Base-by-base conservation (phyloP, 805 yeast genomes). In the Yarrowia bubula region DNA sequence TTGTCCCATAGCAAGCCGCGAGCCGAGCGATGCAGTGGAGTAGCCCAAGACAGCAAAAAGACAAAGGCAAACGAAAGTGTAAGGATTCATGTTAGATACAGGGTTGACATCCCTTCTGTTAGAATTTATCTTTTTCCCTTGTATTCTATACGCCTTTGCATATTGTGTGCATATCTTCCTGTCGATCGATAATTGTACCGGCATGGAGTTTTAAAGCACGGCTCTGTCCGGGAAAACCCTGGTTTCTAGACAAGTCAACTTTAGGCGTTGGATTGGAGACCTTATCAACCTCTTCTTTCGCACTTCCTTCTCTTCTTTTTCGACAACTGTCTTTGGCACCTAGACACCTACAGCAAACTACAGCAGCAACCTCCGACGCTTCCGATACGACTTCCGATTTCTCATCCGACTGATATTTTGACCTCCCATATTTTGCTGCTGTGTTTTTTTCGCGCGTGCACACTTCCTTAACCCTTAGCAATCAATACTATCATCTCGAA, bases 111-210 rank as follows among this genome's bases (percentile, higher is more conserved):
- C 58, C 18, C 58, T 22, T 35, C 41, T 13, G 55, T 48, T 38
- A 37, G 38, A 14, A 37, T 51, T 48, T n/a, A 41, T 41, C 42
- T 43, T 38, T 51, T 35, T 37, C 58, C 51, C 58, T 51, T 51
- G 58, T 51, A 51, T 37, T 37, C 58, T 51, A 51, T 51, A 51
- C 58, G 58, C 58, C 58, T 51, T 51, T 51, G 58, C 58, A 51
- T 51, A 11, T 9, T 32, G 3, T 18, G 58, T 38, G 58, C 58
- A 51, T 50, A 38, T 38, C 43, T 51, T 51, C 58, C 58, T 51
- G 58, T 38, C 58, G 58, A 51, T 51, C 58, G 43, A 51, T 50
- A 50, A 39, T 14, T 37, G 33, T 22, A 33, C 43, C 10, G 32
- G 35, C 33, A 4, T 14, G 32, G 58, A 22, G 58, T 37, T 51